phyloP scores from a whole-genome alignment of 176 grass and related monocot species.

The Aegilops umbellulata region DNA sequence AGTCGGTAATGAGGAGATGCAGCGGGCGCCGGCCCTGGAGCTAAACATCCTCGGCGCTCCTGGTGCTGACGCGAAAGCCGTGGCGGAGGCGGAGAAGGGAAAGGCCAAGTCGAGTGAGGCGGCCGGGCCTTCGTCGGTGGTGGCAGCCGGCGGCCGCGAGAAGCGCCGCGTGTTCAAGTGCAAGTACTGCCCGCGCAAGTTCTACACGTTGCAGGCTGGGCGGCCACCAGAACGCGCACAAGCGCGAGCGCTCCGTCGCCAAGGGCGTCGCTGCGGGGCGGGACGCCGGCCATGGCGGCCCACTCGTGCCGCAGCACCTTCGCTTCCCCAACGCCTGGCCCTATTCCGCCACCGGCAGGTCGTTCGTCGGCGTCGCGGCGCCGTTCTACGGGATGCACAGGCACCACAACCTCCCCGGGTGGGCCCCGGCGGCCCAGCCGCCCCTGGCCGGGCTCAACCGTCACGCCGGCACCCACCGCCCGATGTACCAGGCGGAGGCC shows the following conservation, averaged over 20 bases:
- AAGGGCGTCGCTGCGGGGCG: conserved; percentile 41
- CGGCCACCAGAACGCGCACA: conserved; percentile 99
- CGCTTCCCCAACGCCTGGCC: conserved; percentile 21
- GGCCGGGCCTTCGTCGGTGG: background rate
- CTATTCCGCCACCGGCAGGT: background rate
- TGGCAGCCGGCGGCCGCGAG: background rate
- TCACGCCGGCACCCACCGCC: background rate
- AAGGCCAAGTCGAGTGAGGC: no score
- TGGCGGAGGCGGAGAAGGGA: no score
- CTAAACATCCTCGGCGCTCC: no score
- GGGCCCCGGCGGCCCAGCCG: background rate
- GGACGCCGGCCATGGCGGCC: background rate
- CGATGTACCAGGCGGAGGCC: conserved; percentile 12
- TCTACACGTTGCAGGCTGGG: conserved; percentile 95
- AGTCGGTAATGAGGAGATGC: no score
- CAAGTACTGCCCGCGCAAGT: conserved; percentile 86
- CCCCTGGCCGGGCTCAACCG: background rate
- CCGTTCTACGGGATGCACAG: conserved; percentile 32
- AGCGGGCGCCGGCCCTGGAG: no score
- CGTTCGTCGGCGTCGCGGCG: conserved; percentile 4
- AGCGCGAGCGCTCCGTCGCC: conserved; percentile 82
- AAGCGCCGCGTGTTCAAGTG: conserved; percentile 65
- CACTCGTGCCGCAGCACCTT: conserved; percentile 34
- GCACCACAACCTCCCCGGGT: background rate
- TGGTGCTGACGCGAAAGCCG: no score